These are phyloP conservation scores for Pterocarpus santalinus DNA, from an alignment of 306 rosid species.

Conservation along the genomic window DNA sequence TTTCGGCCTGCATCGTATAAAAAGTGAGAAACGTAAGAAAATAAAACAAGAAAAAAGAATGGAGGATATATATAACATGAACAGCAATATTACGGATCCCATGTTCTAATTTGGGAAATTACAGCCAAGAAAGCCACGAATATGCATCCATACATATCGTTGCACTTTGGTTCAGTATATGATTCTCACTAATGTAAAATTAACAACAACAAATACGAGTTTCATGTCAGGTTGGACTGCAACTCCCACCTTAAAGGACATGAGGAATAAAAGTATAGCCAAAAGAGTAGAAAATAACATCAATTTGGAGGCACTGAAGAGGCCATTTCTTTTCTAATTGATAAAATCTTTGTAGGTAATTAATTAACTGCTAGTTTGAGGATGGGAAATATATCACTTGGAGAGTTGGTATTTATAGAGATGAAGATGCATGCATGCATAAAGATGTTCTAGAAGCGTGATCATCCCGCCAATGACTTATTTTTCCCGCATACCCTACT, in stretches of 20 bases:
- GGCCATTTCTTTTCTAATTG: not conserved
- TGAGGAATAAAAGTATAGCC: conserved; percentile 12
- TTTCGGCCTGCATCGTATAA: conserved; percentile 25
- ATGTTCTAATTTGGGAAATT: no score
- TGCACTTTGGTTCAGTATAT: not conserved
- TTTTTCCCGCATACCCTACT: not conserved
- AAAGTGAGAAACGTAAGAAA: not conserved
- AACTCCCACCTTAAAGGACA: not conserved
- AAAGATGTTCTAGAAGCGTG: not conserved
- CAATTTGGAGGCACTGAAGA: conserved; percentile 17
- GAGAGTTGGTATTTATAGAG: conserved; percentile 7
- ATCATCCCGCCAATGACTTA: not conserved
- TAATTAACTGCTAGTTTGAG: not conserved
- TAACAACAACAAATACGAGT: not conserved
- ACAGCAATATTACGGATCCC: no score
- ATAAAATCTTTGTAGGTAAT: not conserved
- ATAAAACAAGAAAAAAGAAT: not conserved
- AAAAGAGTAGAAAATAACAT: conserved; percentile 23
- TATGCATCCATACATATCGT: not conserved
- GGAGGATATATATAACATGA: not conserved
- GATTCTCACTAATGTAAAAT: not conserved
- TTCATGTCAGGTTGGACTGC: conserved; percentile 9
- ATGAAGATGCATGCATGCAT: not conserved
- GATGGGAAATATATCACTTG: not conserved
- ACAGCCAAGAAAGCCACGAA: not conserved